These are phyloP conservation scores for Quercus variabilis DNA, from an alignment of 306 rosid genomes.

Conservation along the genomic window DNA sequence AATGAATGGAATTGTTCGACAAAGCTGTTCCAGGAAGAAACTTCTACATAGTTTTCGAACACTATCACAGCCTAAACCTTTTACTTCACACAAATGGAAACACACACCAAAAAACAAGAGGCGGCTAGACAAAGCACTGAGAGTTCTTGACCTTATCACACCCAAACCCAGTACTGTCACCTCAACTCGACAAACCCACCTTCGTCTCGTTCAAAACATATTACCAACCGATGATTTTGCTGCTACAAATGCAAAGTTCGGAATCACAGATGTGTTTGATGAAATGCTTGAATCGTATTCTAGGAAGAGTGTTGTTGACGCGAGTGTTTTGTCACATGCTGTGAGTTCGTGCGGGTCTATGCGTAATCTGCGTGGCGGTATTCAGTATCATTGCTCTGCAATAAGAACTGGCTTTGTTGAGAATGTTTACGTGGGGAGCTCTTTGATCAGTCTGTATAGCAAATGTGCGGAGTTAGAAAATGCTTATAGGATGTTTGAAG, in stretches of 20 bases:
- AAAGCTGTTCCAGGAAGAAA: not conserved
- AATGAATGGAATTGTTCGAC: conserved; percentile 17
- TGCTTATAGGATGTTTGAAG: conserved; percentile 56
- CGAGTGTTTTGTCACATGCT: conserved; percentile 46
- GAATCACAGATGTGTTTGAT: conserved; percentile 12
- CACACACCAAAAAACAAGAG: conserved; percentile 19
- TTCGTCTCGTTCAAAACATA: conserved; percentile 55
- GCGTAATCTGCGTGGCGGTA: conserved; percentile 49
- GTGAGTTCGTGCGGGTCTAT: conserved; percentile 51
- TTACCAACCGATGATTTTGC: conserved; percentile 22
- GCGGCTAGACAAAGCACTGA: conserved; percentile 31
- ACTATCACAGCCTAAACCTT: conserved; percentile 16
- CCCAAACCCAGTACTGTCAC: conserved; percentile 20
- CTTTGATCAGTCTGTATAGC: conserved; percentile 62
- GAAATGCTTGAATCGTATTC: conserved; percentile 23
- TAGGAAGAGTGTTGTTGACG: conserved; percentile 32
- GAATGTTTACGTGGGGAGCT: conserved; percentile 76
- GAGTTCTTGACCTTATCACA: conserved; percentile 50
- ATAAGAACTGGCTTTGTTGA: conserved; percentile 51
- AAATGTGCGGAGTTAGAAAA: conserved; percentile 44
- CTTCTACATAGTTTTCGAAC: not conserved
- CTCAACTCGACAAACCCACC: conserved; percentile 46
- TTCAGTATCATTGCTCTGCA: conserved; percentile 70
- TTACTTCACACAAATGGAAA: conserved; percentile 27
- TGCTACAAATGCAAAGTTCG: conserved; percentile 1